Base-by-base conservation (phyloP, 2,329 filamentous ascomycete species). In the Botrytis squamosa region DNA sequence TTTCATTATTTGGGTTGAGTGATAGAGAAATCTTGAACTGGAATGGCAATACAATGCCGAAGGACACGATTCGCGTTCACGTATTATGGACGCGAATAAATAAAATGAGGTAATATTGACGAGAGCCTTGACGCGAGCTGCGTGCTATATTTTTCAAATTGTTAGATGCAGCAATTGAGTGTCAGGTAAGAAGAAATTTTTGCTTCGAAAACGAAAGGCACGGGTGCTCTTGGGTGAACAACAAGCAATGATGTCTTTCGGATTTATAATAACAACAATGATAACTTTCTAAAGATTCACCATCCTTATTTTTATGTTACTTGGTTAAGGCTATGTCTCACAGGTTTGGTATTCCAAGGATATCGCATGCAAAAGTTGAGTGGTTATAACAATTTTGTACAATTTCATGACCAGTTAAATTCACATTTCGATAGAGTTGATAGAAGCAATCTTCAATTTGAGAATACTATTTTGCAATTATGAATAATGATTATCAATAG, bases 21-120 rank as follows among this genome's bases (percentile, higher is more conserved):
- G 22, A 10, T 52, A n/a, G 4, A 6, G 25, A 14, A 14, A 52
- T 14, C 8, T 12, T n/a, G 10, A 14, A 25, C 6, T 52, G 4
- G 25, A n/a, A 52, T n/a, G 22, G 49, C 6, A n/a, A 25, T 52
- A 2, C 14, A 14, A n/a, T 52, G 49, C 49, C 4, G 49, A n/a
- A 52, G 25, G 25, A 52, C 25, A 4, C 10, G 25, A n/a, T n/a
- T n/a, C 44, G 44, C 44, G 44, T 46, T 46, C 44, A 46, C 18
- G 44, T 3, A 46, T 46, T 46, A 18, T 7, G 46, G 9, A 25
- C 46, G 20, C 46, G 9, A 25, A 4, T 25, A 2, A 52, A 12
- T 0, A 5, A n/a, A 52, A 1, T n/a, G 49, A n/a, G 22, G 5
- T 4, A n/a, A 14, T n/a, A 3, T 5, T 5, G 10, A 25, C 10